Evolutionary conservation across 2,329 filamentous ascomycete species (phyloP), one percentile per base, ranked within the genome.

Genomic region (Lasiodiplodia citricola): DNA sequence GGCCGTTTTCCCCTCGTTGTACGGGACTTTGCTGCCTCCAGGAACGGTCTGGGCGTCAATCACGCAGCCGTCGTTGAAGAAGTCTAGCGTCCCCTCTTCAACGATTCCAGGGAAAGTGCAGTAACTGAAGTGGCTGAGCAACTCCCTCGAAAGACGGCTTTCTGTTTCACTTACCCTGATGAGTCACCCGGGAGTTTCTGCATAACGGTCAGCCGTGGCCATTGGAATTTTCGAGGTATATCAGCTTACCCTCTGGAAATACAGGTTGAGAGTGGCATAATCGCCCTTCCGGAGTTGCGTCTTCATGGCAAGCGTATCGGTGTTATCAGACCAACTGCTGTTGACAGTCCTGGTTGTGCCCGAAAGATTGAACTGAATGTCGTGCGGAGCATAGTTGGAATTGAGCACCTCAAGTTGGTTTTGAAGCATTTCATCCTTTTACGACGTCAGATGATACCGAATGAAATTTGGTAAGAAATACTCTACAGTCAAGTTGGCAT

Each of bases 81-180:
- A 74, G 16, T 56, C 57, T 21, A 31, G 6, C 37, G 41, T 47
- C 7, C 28, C 78, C 64, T 65, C 73, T 74, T 72, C 82, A 71
- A 38, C 75, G 73, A 55, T 79, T 80, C 69, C 82, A 75, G 18
- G 75, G 79, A 13, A 84, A 74, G 68, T 78, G 73, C 58, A 63
- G 18, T 80, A n/a, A 87, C 76, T 0, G 88, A 79, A 2, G 87
- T 76, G 60, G 75, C 75, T 64, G 14, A 71, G 66, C 44, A 58
- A 5, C 14, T 47, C 0, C 2, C 38, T 7, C 2, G 25, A 58
- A 10, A 58, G 2, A 37, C 3, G 2, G 31, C 31, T 10, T 35
- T 21, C 4, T 2, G 4, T 4, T 11, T 7, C 1, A 31, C 23
- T 3, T 35, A 62, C 57, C 44, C 58, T 18, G 44, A 44, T 16